Conservation (phyloP, 805 yeast genomes). For the Millerozyma miso region DNA sequence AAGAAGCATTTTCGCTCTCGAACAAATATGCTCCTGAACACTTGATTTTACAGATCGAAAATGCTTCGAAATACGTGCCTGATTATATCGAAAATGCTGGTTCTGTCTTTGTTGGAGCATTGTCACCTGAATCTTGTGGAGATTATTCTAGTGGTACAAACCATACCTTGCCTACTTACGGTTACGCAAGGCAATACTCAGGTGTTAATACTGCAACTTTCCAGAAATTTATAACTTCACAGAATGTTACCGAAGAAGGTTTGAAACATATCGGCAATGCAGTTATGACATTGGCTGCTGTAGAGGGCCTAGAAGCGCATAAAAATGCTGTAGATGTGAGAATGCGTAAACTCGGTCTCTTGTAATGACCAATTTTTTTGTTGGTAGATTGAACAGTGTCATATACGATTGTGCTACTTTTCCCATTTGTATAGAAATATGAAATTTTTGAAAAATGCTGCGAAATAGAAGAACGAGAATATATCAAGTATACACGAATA, state of each 20-base stretch:
- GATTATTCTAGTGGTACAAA: slow-evolving; percentile 98
- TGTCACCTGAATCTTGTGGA: slow-evolving; percentile 97
- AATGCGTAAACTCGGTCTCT: slow-evolving; percentile 73
- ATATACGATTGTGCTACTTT: no score
- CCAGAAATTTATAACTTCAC: slow-evolving; percentile 93
- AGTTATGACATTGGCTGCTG: slow-evolving; percentile 91
- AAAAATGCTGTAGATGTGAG: slow-evolving; percentile 94
- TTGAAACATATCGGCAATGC: slow-evolving; percentile 88
- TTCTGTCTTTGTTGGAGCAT: slow-evolving; percentile 91
- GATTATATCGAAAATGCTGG: slow-evolving; percentile 87
- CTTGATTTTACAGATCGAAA: slow-evolving; percentile 81
- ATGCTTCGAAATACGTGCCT: slow-evolving; percentile 70
- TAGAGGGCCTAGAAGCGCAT: slow-evolving; percentile 97
- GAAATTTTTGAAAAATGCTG: no score
- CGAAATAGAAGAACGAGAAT: no score
- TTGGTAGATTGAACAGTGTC: no score
- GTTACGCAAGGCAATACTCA: slow-evolving; percentile 94
- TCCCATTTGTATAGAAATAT: no score
- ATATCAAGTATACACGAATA: no score
- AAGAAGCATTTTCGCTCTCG: slow-evolving; percentile 82
- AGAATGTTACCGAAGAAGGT: slow-evolving; percentile 83
- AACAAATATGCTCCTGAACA: slow-evolving; percentile 97
- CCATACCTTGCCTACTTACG: slow-evolving; percentile 97
- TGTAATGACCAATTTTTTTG: no score
- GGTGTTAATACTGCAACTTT: slow-evolving; percentile 96